Evolutionary conservation across 129 eudicot species (phyloP).

Genomic region (Apium graveolens): DNA sequence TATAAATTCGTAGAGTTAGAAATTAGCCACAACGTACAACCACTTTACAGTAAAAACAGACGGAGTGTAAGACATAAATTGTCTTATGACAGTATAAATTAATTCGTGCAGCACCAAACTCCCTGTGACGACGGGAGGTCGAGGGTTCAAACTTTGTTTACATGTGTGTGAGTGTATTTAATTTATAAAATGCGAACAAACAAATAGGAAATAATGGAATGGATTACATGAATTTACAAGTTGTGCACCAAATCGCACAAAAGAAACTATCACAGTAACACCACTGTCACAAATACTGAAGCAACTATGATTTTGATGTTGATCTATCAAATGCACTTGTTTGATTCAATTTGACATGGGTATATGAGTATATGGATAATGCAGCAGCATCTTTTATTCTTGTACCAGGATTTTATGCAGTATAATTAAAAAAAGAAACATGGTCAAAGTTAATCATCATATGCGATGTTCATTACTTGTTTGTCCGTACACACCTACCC

Average conservation of each 20-base stretch:
- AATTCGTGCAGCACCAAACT: too few species aligned
- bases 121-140: too few species aligned
- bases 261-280: not conserved
- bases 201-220: not conserved
- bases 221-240: not conserved
- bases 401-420: not conserved
- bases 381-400: not conserved
- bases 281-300: not conserved
- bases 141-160: too few species aligned
- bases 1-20: constrained; percentile 1
- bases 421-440: not conserved
- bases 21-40: not conserved
- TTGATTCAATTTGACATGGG: not conserved
- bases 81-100: not conserved
- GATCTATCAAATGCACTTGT: constrained; percentile 5
- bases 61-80: not conserved
- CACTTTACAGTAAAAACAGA: not conserved
- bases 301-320: not conserved
- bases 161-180: too few species aligned
- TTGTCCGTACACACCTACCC: not conserved
- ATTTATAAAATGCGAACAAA: not conserved
- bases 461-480: not conserved
- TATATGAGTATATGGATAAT: not conserved
- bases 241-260: not conserved
- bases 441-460: not conserved